A percentile compares a stretch with the other conserved stretches of the same genome.
Evolutionary conservation across 106 monocot genomes (phyloP).

Genomic region (Chionographis japonica): DNA sequence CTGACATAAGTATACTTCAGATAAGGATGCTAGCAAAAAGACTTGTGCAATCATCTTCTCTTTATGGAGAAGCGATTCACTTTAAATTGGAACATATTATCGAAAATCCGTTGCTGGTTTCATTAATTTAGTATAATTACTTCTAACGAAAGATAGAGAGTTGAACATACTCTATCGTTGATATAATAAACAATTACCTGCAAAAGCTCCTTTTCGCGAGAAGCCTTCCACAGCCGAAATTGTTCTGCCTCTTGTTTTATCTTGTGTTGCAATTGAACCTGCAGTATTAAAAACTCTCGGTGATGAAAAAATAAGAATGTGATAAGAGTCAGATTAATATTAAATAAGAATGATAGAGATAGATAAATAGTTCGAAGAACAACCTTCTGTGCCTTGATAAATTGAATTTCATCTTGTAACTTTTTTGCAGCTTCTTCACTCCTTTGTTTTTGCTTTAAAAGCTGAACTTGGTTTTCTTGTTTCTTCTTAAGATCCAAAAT

Average conservation of each 20-base stretch:
- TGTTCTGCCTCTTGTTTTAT: conserved; percentile 97
- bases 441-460: conserved; percentile 95
- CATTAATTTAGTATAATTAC: too few species aligned
- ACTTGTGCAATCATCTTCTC: too few species aligned
- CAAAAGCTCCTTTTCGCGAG: conserved; percentile 91
- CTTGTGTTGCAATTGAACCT: conserved; percentile 97
- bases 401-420: conserved; percentile 95
- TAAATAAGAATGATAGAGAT: neutral
- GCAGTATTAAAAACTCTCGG: neutral
- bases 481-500: conserved; percentile 96
- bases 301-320: neutral
- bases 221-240: conserved; percentile 94
- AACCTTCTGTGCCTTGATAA: conserved; percentile 94
- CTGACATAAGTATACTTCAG: too few species aligned
- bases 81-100: too few species aligned
- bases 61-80: too few species aligned
- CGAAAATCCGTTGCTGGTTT: too few species aligned
- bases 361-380: neutral
- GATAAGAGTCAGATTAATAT: neutral
- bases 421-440: conserved; percentile 97
- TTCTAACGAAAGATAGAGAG: too few species aligned
- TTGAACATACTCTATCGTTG: neutral
- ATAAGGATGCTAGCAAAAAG: too few species aligned
- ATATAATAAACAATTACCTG: conserved; percentile 44
- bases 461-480: conserved; percentile 95